These are phyloP conservation scores for Clarireedia paspali DNA, from an alignment of 2,329 filamentous ascomycete species.

Conservation along the genomic window DNA sequence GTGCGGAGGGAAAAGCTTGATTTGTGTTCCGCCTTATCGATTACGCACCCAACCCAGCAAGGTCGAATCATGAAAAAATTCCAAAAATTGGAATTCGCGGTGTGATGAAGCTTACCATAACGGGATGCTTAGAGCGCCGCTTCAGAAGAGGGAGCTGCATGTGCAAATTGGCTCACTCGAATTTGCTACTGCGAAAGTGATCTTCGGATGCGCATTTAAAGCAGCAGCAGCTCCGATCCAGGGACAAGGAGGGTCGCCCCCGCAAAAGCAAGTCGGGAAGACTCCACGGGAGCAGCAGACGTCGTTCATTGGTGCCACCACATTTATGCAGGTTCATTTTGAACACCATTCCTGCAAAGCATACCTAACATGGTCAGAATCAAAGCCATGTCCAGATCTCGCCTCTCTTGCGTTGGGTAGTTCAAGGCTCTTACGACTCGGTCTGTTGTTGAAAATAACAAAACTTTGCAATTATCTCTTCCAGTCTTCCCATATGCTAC, in stretches of 20 bases:
- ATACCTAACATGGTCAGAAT: no score
- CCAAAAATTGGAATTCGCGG: background rate
- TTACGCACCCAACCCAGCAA: background rate
- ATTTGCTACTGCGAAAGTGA: no score
- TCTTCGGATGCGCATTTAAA: background rate
- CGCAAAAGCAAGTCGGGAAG: background rate
- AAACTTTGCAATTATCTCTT: background rate
- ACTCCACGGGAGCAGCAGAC: background rate
- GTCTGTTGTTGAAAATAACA: background rate
- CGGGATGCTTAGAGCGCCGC: no score
- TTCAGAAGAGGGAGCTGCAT: no score
- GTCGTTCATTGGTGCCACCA: conserved; percentile 3
- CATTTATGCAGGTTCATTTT: background rate
- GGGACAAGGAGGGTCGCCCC: background rate
- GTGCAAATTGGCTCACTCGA: no score
- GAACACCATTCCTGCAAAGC: background rate
- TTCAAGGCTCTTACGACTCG: no score
- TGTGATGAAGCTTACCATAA: background rate
- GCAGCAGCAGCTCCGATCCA: background rate
- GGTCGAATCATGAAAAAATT: background rate
- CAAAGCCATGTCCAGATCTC: no score
- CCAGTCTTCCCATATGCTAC: background rate
- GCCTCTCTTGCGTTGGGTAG: background rate
- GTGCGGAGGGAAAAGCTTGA: background rate
- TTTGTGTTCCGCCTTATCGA: background rate